A percentile compares a stretch with the other conserved stretches of the same genome.
phyloP scores from a whole-genome alignment of 768 basidiomycete species.

The Favolaschia claudopus region DNA sequence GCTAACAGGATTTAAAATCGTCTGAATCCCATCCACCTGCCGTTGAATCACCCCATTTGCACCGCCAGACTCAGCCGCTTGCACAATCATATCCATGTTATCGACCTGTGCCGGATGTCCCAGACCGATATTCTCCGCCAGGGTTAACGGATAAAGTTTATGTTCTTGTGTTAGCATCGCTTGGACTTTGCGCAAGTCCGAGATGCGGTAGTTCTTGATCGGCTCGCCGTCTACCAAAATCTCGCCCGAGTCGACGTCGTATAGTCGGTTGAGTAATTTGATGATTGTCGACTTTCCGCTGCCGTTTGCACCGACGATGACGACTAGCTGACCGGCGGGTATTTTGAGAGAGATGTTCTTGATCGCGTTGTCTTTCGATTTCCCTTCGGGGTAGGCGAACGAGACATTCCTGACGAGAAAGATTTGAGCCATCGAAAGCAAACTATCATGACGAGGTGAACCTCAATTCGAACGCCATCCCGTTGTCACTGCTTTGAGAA shows the following conservation, averaged over 20 bases:
- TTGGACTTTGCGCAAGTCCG: slow-evolving; percentile 37
- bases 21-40: slow-evolving; percentile 1
- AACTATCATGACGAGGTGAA: neutral
- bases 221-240: slow-evolving; percentile 44
- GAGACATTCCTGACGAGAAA: slow-evolving; percentile 40
- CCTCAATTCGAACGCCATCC: slow-evolving; percentile 21
- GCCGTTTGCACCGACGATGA: slow-evolving; percentile 46
- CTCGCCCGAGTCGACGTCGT: slow-evolving; percentile 37
- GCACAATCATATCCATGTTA: neutral
- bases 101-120: slow-evolving; percentile 29
- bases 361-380: slow-evolving; percentile 21
- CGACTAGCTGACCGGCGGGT: slow-evolving; percentile 36
- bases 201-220: slow-evolving; percentile 34
- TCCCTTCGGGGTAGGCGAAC: slow-evolving; percentile 41
- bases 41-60: slow-evolving; percentile 6
- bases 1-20: neutral
- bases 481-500: slow-evolving; percentile 12
- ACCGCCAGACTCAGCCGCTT: slow-evolving; percentile 13
- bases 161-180: slow-evolving; percentile 48
- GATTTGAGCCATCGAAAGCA: neutral
- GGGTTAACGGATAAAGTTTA: slow-evolving; percentile 39
- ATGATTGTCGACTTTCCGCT: slow-evolving; percentile 43
- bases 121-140: slow-evolving; percentile 49
- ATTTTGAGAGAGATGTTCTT: slow-evolving; percentile 38
- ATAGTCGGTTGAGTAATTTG: slow-evolving; percentile 41